phyloP scores from a whole-genome alignment of 2,329 filamentous ascomycete species.

The Alternaria arbusti region DNA sequence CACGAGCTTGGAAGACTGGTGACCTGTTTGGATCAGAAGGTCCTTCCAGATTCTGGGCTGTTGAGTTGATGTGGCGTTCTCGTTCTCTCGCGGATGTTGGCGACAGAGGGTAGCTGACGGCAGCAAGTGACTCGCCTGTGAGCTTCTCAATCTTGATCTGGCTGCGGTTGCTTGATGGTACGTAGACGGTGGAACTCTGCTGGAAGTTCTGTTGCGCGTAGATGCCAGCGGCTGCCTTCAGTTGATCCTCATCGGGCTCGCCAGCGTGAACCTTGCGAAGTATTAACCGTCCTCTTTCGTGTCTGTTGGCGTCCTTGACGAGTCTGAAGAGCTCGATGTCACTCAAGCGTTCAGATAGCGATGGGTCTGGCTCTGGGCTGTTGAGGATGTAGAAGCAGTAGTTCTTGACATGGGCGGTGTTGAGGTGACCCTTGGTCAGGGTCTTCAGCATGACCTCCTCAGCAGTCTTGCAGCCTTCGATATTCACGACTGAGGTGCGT shows the following conservation, averaged over 20 bases:
- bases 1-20: slow-evolving; percentile 51
- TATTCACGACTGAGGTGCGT: slow-evolving; percentile 90
- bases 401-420: slow-evolving; percentile 89
- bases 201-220: slow-evolving; percentile 81
- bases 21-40: slow-evolving; percentile 36
- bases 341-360: slow-evolving; percentile 79
- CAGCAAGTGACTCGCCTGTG: slow-evolving; percentile 84
- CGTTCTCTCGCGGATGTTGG: slow-evolving; percentile 72
- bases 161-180: slow-evolving; percentile 74
- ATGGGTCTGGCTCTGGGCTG: slow-evolving; percentile 81
- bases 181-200: slow-evolving; percentile 66
- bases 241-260: slow-evolving; percentile 84
- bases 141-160: slow-evolving; percentile 89
- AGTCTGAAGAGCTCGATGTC: slow-evolving; percentile 91
- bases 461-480: slow-evolving; percentile 86
- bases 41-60: slow-evolving; percentile 57
- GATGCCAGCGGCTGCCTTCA: slow-evolving; percentile 86
- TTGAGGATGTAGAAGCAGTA: slow-evolving; percentile 97
- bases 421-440: slow-evolving; percentile 83
- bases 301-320: slow-evolving; percentile 82
- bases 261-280: slow-evolving; percentile 90
- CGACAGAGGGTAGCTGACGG: slow-evolving; percentile 85
- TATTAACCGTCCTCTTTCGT: slow-evolving; percentile 89
- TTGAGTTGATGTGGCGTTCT: slow-evolving; percentile 67
- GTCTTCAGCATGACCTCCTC: slow-evolving; percentile 94